Percentiles rank a stretch among this genome's conserved stretches.
phyloP scores from a whole-genome alignment of 306 rosid genomes.

The Abrus pulchellus region DNA sequence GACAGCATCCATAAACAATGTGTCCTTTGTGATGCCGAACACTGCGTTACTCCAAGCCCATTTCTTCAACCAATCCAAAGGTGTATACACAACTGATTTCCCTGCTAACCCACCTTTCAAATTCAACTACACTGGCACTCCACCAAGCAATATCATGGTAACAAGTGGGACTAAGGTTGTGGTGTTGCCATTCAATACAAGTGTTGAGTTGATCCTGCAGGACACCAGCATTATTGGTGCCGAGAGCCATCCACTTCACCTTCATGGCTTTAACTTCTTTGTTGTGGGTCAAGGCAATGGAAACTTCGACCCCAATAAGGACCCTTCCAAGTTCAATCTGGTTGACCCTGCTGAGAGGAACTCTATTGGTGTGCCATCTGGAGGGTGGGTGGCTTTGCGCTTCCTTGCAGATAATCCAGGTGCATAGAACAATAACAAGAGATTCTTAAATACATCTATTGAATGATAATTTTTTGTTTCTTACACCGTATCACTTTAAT shows the following conservation, averaged over 20 bases:
- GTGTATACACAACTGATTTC: conserved; percentile 59
- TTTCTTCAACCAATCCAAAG: conserved; percentile 60
- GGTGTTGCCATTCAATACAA: conserved; percentile 56
- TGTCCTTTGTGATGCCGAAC: conserved; percentile 61
- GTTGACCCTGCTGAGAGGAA: conserved; percentile 71
- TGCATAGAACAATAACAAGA: not conserved
- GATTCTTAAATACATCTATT: not conserved
- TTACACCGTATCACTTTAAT: not conserved
- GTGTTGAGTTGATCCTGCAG: conserved; percentile 61
- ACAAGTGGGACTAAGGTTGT: conserved; percentile 59
- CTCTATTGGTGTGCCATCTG: conserved; percentile 59
- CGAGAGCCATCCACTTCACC: conserved; percentile 70
- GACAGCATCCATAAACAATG: conserved; percentile 57
- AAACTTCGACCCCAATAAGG: conserved; percentile 60
- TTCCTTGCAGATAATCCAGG: conserved; percentile 67
- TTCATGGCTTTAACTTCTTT: conserved; percentile 69
- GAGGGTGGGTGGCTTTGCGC: conserved; percentile 70
- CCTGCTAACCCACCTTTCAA: conserved; percentile 60
- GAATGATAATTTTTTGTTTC: not conserved
- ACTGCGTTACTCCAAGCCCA: conserved; percentile 64
- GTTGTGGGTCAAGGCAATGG: conserved; percentile 63
- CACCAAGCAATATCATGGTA: conserved; percentile 56
- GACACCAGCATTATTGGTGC: conserved; percentile 65
- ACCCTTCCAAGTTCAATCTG: conserved; percentile 57
- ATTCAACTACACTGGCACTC: conserved; percentile 66